phyloP scores from a whole-genome alignment of 2,329 filamentous ascomycete species.

The Aspergillus sp. region DNA sequence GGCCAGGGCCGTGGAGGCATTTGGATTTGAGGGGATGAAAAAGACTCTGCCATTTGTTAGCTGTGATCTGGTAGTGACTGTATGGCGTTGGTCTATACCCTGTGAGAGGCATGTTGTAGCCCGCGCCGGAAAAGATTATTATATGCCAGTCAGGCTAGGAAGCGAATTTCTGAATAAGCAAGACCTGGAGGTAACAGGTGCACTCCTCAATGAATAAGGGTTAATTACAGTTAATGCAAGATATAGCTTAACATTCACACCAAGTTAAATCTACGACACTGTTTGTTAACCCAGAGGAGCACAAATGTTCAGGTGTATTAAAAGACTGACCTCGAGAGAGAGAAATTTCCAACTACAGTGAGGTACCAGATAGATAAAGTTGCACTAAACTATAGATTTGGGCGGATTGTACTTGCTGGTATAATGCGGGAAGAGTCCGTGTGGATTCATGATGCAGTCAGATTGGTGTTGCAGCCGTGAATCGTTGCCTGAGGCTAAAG shows the following conservation, averaged over 20 bases:
- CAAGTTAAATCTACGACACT: too few relatives aligned
- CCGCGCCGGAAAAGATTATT: neutral
- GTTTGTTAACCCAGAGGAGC: too few relatives aligned
- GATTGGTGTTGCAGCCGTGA: neutral
- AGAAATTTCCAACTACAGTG: too few relatives aligned
- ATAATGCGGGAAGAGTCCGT: neutral
- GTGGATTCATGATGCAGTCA: neutral
- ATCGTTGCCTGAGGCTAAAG: neutral
- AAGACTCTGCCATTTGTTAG: constrained; percentile 36
- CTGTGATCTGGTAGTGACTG: neutral
- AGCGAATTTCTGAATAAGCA: too few relatives aligned
- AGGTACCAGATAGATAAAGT: too few relatives aligned
- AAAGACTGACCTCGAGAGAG: too few relatives aligned
- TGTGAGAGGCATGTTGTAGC: constrained; percentile 32
- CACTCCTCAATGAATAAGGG: too few relatives aligned
- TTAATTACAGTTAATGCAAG: too few relatives aligned
- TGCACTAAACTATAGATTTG: neutral
- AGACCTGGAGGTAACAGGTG: too few relatives aligned
- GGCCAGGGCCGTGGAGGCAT: constrained; percentile 35
- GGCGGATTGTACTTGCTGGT: neutral
- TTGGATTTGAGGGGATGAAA: constrained; percentile 44
- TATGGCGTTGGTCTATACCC: constrained; percentile 24
- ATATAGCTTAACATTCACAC: too few relatives aligned
- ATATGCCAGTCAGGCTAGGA: neutral
- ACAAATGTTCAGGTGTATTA: too few relatives aligned